Conservation (phyloP, 2,329 filamentous ascomycete species). For the Teratosphaeria viscida region DNA sequence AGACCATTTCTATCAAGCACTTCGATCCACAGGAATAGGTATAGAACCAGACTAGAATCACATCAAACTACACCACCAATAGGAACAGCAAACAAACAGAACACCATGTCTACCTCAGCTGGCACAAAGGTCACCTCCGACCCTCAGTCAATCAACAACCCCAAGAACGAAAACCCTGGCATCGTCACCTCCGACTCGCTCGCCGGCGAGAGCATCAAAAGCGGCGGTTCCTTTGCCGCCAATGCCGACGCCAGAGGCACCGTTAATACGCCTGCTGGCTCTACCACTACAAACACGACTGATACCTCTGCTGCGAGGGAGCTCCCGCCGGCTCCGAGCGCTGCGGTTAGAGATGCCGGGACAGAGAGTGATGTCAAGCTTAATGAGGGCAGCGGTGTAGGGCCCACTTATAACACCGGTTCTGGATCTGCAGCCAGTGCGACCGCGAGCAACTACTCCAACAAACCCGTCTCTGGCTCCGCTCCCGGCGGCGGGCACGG, state of each 20-base stretch:
- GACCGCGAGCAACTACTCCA: too few species aligned
- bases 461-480: neutral
- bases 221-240: conserved; percentile 49
- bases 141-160: conserved; percentile 35
- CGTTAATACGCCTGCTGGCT: conserved; percentile 39
- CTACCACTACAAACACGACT: conserved; percentile 47
- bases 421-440: too few species aligned
- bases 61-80: neutral
- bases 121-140: conserved; percentile 33
- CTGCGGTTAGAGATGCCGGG: conserved; percentile 35
- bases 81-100: neutral
- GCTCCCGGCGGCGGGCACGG: neutral
- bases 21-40: neutral
- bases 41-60: neutral
- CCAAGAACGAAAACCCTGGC: conserved; percentile 54
- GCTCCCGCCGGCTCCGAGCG: conserved; percentile 39
- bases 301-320: conserved; percentile 44
- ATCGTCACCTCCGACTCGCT: conserved; percentile 58
- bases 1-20: neutral
- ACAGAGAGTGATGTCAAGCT: neutral
- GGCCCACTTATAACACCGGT: neutral
- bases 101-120: neutral
- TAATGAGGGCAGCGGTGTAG: neutral
- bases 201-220: conserved; percentile 58
- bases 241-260: conserved; percentile 47